Evolutionary conservation across 2,329 filamentous ascomycete genomes (phyloP).

Genomic region (Arthrobotrys iridis): DNA sequence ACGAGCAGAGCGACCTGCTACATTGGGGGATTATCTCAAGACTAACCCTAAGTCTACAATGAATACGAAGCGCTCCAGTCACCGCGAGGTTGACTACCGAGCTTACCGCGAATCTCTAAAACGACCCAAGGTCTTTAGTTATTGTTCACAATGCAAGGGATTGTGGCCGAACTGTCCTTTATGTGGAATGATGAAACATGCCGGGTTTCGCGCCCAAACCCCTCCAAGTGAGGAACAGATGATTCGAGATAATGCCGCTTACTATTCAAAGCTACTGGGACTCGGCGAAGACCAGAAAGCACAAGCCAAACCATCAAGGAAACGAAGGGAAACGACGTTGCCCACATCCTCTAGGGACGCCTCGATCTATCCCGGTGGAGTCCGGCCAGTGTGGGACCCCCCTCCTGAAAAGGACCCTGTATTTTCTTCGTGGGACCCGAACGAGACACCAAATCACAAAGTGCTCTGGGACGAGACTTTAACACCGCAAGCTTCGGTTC

Average conservation of each 20-base stretch:
- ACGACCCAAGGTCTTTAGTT: conserved; percentile 5
- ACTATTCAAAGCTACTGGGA: conserved; percentile 11
- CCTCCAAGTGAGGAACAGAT: conserved; percentile 15
- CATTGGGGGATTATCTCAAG: not conserved
- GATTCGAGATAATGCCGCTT: conserved; percentile 18
- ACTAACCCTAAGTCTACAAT: not conserved
- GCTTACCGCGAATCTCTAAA: conserved; percentile 25
- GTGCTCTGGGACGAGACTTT: conserved; percentile 6
- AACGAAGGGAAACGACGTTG: not conserved
- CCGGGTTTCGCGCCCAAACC: not conserved
- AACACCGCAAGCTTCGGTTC: not conserved
- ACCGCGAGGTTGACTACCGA: not conserved
- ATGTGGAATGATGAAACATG: conserved; percentile 1
- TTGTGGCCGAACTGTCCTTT: conserved; percentile 9
- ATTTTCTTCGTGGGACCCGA: conserved; percentile 7
- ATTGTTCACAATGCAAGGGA: conserved; percentile 14
- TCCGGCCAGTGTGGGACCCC: conserved; percentile 31
- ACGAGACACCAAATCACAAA: not conserved
- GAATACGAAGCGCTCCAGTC: conserved; percentile 4
- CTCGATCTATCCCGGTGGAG: conserved; percentile 10
- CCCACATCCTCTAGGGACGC: not conserved
- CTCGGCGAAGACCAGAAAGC: conserved; percentile 7
- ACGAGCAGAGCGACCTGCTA: not conserved
- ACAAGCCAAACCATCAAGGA: not conserved
- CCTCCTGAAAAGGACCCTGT: not conserved